Evolutionary conservation across 352 stramenopile genomes (phyloP).

Genomic region (Globisporangium parvum): DNA sequence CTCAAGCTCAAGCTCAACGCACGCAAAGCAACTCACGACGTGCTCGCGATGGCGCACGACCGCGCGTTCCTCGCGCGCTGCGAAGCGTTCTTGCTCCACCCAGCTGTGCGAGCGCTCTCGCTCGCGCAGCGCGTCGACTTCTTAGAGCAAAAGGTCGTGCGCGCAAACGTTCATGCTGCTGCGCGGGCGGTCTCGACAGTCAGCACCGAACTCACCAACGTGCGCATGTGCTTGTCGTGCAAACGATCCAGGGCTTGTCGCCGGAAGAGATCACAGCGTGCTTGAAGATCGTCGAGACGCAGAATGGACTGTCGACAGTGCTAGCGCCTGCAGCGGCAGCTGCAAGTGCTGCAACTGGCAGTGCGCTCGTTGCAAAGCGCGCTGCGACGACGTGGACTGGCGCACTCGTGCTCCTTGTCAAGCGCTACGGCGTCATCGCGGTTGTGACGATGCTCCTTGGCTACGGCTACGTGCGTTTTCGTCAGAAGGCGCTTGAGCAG

Average conservation of each 20-base stretch:
- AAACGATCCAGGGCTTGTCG: conserved; percentile 29
- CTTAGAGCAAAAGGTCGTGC: conserved; percentile 51
- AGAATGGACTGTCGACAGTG: conserved; percentile 46
- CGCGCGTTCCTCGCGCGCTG: conserved; percentile 45
- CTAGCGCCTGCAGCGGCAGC: conserved; percentile 15
- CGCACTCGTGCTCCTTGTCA: conserved; percentile 16
- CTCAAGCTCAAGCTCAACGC: conserved; percentile 2
- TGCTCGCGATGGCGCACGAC: conserved; percentile 19
- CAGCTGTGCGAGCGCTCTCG: conserved; percentile 49
- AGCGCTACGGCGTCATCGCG: conserved; percentile 26
- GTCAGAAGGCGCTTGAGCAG: conserved; percentile 20
- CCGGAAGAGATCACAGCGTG: conserved; percentile 59
- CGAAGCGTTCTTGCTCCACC: conserved; percentile 66
- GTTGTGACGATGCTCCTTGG: conserved; percentile 27
- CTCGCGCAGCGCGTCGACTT: conserved; percentile 71
- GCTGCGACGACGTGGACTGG: conserved; percentile 12
- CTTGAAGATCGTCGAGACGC: conserved; percentile 45
- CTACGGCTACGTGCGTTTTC: conserved; percentile 27
- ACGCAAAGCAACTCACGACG: background rate
- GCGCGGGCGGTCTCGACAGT: no score
- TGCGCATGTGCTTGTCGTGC: background rate
- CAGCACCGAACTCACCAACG: background rate
- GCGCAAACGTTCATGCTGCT: background rate
- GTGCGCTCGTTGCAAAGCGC: background rate
- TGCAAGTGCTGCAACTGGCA: background rate